Base-by-base conservation (phyloP, 129 eudicot species). In the Calendula officinalis region DNA sequence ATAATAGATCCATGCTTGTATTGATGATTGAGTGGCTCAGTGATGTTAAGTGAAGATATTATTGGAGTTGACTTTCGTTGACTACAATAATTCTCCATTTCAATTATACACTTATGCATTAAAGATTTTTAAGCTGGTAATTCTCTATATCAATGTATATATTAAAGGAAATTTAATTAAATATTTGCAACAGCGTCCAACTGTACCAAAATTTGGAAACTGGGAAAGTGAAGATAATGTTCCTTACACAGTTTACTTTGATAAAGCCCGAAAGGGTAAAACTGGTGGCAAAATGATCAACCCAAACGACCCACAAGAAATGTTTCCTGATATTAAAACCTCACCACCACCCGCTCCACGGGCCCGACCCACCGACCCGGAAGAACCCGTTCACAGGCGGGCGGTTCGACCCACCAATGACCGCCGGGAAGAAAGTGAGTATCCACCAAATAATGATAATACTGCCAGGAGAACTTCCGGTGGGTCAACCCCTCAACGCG, bases 151-250 rank as follows among this genome's bases (percentile, higher is more conserved):
- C 30, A 22, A 22, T 55, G 27, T 6, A 56, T 56, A 35, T 35
- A 6, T 37, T 27, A 12, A 38, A 3, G 27, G 9, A 13, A 30
- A 67, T 9, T 39, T 4, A 67, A 7, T 64, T 5, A 63, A 8
- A 39, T 73, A 41, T 56, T 33, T 36, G 34, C 56, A 62, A 69
- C 87, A 82, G 79, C 87, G 91, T 53, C 73, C 86, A 41, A 79
- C 68, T 27, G 96, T 91, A 56, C 98, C 98, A 14, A 80, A 88
- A 72, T 91, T 91, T 53, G 98, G 98, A 34, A 76, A 86, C 78
- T 91, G 98, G 98, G 95, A 81, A 44, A 73, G 74, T 50, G 85
- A 87, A 52, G 90, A 81, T 39, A 75, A 84, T 47, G 85, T 83
- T 35, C 90, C 94, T 32, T 91, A 84, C 75, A 91, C 98, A 0